phyloP scores from a whole-genome alignment of 2,329 filamentous ascomycete genomes.

The Cladosporium oxysporum region DNA sequence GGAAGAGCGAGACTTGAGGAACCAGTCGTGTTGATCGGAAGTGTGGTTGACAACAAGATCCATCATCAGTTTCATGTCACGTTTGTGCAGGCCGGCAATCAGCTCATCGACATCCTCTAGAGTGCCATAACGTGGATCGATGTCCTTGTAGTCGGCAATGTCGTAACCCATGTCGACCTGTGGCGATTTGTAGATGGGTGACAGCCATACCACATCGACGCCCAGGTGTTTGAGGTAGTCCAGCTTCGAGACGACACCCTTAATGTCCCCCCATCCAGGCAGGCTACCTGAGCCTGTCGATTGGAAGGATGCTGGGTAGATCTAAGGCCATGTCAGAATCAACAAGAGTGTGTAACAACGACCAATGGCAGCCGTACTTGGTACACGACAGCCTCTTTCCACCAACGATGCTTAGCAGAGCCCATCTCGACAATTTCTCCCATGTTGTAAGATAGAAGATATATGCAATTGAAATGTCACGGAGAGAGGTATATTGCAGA shows the following conservation, averaged over 20 bases:
- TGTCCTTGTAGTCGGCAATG: conserved; percentile 49
- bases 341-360: neutral
- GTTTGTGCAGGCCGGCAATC: conserved; percentile 45
- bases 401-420: conserved; percentile 34
- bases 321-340: conserved; percentile 42
- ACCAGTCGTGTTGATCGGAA: conserved; percentile 57
- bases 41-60: conserved; percentile 35
- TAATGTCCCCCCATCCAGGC: conserved; percentile 64
- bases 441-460: neutral
- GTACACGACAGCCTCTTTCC: conserved; percentile 44
- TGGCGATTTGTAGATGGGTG: conserved; percentile 58
- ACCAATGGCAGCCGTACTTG: conserved; percentile 22
- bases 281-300: conserved; percentile 55
- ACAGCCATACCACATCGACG: conserved; percentile 67
- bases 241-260: conserved; percentile 64
- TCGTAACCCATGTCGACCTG: conserved; percentile 59
- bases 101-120: conserved; percentile 49
- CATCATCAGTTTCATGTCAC: conserved; percentile 50
- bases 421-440: conserved; percentile 20
- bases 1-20: conserved; percentile 55
- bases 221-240: conserved; percentile 65
- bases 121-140: conserved; percentile 51
- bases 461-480: neutral
- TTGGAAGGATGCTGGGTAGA: conserved; percentile 62
- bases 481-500: neutral